Evolutionary conservation across 2,329 filamentous ascomycete species (phyloP).

Genomic region (Cryphonectria parasitica): DNA sequence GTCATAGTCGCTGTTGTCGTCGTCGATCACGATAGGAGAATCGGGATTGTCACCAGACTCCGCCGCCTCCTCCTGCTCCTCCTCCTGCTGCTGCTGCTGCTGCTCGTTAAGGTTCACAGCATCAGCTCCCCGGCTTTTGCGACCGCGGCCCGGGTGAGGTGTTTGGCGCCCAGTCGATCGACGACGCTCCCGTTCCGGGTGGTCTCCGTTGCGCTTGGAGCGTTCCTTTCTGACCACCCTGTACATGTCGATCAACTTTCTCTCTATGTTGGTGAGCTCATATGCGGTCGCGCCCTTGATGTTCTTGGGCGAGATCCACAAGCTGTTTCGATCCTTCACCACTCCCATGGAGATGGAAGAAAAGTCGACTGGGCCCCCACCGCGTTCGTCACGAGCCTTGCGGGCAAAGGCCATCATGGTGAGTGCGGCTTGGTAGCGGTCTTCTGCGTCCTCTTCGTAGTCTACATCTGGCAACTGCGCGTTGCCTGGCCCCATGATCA

Average conservation of each 20-base stretch:
- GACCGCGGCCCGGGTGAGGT: neutral
- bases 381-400: neutral
- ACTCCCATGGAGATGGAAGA: neutral
- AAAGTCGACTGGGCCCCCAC: neutral
- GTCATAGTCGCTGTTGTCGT: neutral
- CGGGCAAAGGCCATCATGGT: conserved; percentile 14
- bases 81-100: neutral
- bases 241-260: conserved; percentile 12
- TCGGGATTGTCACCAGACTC: neutral
- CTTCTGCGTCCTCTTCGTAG: conserved; percentile 11
- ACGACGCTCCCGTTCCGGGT: neutral
- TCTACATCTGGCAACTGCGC: neutral
- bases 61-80: neutral
- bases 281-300: conserved; percentile 14
- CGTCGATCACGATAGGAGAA: neutral
- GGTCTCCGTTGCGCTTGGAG: neutral
- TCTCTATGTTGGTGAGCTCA: conserved; percentile 20
- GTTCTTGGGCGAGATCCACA: neutral
- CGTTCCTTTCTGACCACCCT: conserved; percentile 18
- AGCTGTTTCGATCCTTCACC: neutral
- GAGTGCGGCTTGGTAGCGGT: conserved; percentile 15
- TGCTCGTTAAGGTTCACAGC: neutral
- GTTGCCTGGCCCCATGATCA: neutral
- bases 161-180: neutral
- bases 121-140: neutral